Evolutionary conservation across 768 basidiomycete species (phyloP), one percentile per base, ranked within the genome.

Genomic region (Scleroderma bovista): DNA sequence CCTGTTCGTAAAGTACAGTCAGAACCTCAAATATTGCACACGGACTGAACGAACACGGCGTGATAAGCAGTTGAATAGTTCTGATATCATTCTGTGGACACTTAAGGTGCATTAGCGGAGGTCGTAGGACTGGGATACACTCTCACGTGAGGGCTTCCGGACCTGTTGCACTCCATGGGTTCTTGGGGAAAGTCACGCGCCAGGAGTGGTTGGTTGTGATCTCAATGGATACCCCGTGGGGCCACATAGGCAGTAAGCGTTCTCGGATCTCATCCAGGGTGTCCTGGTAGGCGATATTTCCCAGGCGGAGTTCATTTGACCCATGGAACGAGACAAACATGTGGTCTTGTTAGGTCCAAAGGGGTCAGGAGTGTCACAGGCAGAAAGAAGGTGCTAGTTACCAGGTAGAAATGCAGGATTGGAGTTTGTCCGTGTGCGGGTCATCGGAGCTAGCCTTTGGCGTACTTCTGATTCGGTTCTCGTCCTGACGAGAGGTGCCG

Each of bases 271-370:
- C 84, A 32, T 79, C 75, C 43, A 84, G 66, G 1, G 79, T 81
- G 5, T 72, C 65, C 54, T 83, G 80, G 43, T 81, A 69, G 17
- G 65, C 63, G 23, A 76, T 58, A 47, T 72, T 73, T 23, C 65
- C 69, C 20, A 76, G 48, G 43, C 75, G 75, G 39, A 89, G 66
- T 65, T 87, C 83, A 57, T 79, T 83, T 50, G 78, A 76, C 38
- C 80, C 77, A 51, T 76, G 75, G 57, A 90, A 80, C 20, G 83
- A 79, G 43, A 90, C 69, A 59, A 88, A 83, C 70, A 88, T 73
- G 59, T 89, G 86, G 55, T 80, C 87, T 89, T 44, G 51, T 47
- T 55, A 33, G 53, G 51, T 53, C 60, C 59, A 38, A 69, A 60
- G 43, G 66, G 57, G 41, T 63, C 38, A 60, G 59, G 48, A 56